phyloP scores from a whole-genome alignment of 1,284 basidiomycete genomes.

The Heterobasidion parviporum region DNA sequence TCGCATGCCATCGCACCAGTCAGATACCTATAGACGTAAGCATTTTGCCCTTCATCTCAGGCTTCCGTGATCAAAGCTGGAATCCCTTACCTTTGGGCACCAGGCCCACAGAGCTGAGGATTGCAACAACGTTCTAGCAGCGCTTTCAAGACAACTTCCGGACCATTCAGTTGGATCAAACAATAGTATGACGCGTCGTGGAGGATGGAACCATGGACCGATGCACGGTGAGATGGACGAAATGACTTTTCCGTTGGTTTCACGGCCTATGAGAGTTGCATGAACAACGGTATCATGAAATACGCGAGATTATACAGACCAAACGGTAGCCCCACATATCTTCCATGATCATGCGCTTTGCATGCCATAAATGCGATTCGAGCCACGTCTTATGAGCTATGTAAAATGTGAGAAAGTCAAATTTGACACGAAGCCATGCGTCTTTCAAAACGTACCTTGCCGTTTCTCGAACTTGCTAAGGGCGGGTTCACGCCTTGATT shows the following conservation, averaged over 20 bases:
- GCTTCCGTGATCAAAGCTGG: background rate
- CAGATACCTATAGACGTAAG: constrained; percentile 33
- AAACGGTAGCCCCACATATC: constrained; percentile 86
- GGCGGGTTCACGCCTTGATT: constrained; percentile 37
- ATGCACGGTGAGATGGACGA: constrained; percentile 81
- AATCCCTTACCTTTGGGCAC: constrained; percentile 43
- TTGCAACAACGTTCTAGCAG: constrained; percentile 57
- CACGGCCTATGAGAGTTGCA: constrained; percentile 45
- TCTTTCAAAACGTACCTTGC: constrained; percentile 42
- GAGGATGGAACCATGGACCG: constrained; percentile 73
- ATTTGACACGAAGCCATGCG: background rate
- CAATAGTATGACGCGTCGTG: constrained; percentile 85
- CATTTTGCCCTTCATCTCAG: background rate
- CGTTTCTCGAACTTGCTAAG: constrained; percentile 53
- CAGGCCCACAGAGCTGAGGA: constrained; percentile 46
- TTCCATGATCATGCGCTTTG: constrained; percentile 90
- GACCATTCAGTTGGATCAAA: constrained; percentile 66
- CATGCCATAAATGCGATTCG: constrained; percentile 91
- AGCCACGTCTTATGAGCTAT: constrained; percentile 82
- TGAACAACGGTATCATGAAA: background rate
- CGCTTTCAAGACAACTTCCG: constrained; percentile 41
- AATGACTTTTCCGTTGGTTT: constrained; percentile 87
- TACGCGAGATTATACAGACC: constrained; percentile 26
- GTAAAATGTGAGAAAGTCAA: constrained; percentile 5
- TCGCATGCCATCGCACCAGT: constrained; percentile 51